Percentiles rank a stretch among this genome's conserved stretches.
These are phyloP conservation scores for Magnaporthiopsis rhizophila DNA, from an alignment of 2,329 filamentous ascomycete genomes.

Conservation along the genomic window DNA sequence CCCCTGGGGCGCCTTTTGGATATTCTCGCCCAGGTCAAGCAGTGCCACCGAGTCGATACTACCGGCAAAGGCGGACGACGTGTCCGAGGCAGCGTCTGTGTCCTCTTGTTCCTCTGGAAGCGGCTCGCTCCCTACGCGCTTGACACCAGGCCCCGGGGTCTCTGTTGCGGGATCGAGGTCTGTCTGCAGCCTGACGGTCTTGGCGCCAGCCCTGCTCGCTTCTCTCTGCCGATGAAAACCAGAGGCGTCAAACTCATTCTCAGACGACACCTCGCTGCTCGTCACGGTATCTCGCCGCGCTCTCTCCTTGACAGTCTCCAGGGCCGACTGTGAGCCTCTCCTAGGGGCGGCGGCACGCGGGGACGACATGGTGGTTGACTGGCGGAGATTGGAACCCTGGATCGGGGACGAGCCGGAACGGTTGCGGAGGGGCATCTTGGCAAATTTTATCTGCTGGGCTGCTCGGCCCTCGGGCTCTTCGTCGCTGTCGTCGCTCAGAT, in stretches of 20 bases:
- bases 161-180: not conserved
- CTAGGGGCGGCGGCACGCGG: constrained; percentile 39
- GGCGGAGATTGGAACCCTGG: constrained; percentile 55
- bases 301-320: constrained; percentile 63
- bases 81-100: constrained; percentile 49
- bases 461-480: constrained; percentile 66
- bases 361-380: constrained; percentile 38
- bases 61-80: constrained; percentile 57
- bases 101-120: constrained; percentile 51
- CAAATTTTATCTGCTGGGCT: constrained; percentile 88
- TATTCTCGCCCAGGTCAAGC: constrained; percentile 51
- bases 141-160: constrained; percentile 28
- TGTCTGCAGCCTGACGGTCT: constrained; percentile 42
- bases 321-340: constrained; percentile 62
- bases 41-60: constrained; percentile 66
- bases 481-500: constrained; percentile 77
- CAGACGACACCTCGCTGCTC: constrained; percentile 75
- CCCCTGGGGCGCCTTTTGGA: constrained; percentile 32
- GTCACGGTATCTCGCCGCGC: constrained; percentile 68
- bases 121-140: constrained; percentile 39
- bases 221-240: constrained; percentile 57
- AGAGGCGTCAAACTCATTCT: constrained; percentile 67
- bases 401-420: constrained; percentile 85
- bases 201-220: constrained; percentile 49
- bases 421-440: constrained; percentile 84